These are phyloP conservation scores for Puccinia hordei DNA, from an alignment of 1,284 basidiomycete species.

Conservation along the genomic window DNA sequence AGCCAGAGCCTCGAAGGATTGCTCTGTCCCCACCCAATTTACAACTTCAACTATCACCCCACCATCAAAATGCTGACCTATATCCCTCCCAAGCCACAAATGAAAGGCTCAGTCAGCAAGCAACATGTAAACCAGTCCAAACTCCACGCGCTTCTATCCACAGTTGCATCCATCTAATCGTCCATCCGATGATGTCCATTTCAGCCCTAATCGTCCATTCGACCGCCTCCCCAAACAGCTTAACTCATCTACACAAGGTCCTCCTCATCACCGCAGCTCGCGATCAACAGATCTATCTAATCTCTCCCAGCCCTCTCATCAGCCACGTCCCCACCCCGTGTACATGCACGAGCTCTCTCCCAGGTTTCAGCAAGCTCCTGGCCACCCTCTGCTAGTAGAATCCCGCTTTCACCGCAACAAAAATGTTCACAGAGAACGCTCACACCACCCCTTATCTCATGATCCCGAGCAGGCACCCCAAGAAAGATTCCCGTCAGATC, in stretches of 20 bases:
- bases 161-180: neutral
- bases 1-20: slow-evolving; percentile 40
- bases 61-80: slow-evolving; percentile 20
- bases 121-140: slow-evolving; percentile 4
- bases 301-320: neutral
- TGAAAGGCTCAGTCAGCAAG: neutral
- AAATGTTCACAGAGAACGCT: neutral
- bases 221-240: neutral
- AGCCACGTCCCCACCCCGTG: slow-evolving; percentile 12
- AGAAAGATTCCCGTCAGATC: too few species aligned
- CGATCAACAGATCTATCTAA: neutral
- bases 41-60: slow-evolving; percentile 13
- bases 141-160: neutral
- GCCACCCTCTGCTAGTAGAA: neutral
- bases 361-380: neutral
- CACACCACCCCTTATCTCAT: neutral
- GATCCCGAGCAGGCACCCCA: neutral
- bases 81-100: slow-evolving; percentile 4
- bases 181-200: neutral
- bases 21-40: slow-evolving; percentile 12
- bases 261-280: neutral
- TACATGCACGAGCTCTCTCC: neutral
- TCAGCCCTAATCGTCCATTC: neutral
- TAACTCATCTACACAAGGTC: neutral
- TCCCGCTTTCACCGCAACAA: neutral